These are phyloP conservation scores for Spiraea crenata DNA, from an alignment of 331 rosid species.

Conservation along the genomic window DNA sequence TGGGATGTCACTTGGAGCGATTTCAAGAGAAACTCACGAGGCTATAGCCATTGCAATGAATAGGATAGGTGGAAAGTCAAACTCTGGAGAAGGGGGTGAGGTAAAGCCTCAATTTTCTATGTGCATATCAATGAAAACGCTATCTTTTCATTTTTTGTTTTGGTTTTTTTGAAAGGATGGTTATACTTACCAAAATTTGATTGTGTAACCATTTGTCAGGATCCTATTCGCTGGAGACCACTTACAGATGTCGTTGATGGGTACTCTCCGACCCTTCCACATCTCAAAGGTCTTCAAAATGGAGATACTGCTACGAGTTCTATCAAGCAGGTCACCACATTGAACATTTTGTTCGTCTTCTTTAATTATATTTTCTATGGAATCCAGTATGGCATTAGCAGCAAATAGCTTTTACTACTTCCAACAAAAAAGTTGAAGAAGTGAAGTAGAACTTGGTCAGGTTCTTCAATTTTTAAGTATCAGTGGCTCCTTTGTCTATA, in stretches of 20 bases:
- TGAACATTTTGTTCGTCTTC: constrained; percentile 23
- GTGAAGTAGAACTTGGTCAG: constrained; percentile 21
- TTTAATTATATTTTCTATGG: background rate
- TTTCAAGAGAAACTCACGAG: constrained; percentile 98
- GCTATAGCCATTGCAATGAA: constrained; percentile 99
- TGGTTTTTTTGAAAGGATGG: background rate
- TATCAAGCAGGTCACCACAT: constrained; percentile 83
- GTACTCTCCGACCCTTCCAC: constrained; percentile 96
- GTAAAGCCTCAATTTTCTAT: constrained; percentile 35
- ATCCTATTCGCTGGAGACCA: constrained; percentile 98
- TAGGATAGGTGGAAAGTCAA: constrained; percentile 95
- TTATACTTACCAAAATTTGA: constrained; percentile 2
- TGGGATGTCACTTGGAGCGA: constrained; percentile 99
- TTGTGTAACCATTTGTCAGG: constrained; percentile 45
- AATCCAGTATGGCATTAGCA: constrained; percentile 3
- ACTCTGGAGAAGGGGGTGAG: constrained; percentile 99
- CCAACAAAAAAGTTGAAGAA: background rate
- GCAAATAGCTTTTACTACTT: background rate
- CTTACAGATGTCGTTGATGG: constrained; percentile 97
- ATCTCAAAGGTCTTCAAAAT: constrained; percentile 99
- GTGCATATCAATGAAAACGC: background rate
- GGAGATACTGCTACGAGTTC: constrained; percentile 99
- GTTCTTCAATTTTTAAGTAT: constrained; percentile 12
- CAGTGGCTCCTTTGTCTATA: background rate
- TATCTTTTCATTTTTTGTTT: constrained; percentile 9